These are phyloP conservation scores for Phyllosticta citribraziliensis DNA, from an alignment of 2,329 filamentous ascomycete species.

Conservation along the genomic window DNA sequence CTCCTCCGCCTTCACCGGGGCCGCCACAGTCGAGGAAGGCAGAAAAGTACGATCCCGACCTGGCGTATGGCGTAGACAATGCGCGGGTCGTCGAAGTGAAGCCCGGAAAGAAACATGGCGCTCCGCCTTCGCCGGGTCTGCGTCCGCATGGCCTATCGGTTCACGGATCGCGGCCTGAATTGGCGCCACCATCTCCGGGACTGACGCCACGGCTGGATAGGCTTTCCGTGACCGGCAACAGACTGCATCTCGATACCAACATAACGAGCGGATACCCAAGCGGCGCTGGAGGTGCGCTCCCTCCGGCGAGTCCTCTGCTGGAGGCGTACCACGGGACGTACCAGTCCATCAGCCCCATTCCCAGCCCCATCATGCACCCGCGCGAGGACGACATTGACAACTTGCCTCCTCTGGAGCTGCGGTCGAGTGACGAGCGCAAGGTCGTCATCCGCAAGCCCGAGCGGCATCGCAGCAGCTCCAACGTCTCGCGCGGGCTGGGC, in stretches of 20 bases:
- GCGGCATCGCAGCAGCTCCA: constrained; percentile 15
- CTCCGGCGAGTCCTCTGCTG: constrained; percentile 73
- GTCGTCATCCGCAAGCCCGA: neutral
- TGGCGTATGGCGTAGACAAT: constrained; percentile 13
- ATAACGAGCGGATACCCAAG: constrained; percentile 22
- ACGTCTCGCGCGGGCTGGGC: constrained; percentile 18
- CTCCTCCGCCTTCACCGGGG: constrained; percentile 12
- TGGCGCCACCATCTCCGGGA: constrained; percentile 16
- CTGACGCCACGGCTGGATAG: constrained; percentile 34
- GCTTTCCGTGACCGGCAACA: constrained; percentile 38
- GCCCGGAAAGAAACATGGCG: constrained; percentile 22
- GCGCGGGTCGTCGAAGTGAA: constrained; percentile 34
- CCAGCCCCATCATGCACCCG: constrained; percentile 59
- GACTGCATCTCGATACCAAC: constrained; percentile 30
- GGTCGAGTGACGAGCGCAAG: constrained; percentile 18
- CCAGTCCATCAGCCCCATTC: constrained; percentile 91
- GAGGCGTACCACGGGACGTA: constrained; percentile 93
- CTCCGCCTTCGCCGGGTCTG: constrained; percentile 23
- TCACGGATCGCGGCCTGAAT: constrained; percentile 11
- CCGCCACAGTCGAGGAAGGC: constrained; percentile 14
- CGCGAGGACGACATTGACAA: constrained; percentile 44
- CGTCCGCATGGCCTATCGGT: constrained; percentile 25
- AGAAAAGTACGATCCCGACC: constrained; percentile 17
- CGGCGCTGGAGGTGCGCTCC: constrained; percentile 27
- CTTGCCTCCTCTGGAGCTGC: constrained; percentile 24